These are phyloP conservation scores for Vanrija sp. DNA, from an alignment of 1,284 basidiomycete species.

Conservation along the genomic window DNA sequence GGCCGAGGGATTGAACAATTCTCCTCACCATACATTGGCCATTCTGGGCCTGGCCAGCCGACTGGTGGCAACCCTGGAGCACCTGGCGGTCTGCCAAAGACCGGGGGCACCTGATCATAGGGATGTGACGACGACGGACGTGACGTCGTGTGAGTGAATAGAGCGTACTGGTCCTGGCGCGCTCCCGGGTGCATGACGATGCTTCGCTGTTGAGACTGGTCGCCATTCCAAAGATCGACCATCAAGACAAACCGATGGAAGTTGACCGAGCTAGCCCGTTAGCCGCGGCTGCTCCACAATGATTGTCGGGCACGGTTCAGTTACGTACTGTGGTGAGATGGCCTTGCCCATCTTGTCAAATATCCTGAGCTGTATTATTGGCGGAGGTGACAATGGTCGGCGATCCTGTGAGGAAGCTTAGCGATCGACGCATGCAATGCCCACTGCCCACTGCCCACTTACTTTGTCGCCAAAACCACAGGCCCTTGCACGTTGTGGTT, in stretches of 20 bases:
- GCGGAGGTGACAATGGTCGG: slow-evolving; percentile 80
- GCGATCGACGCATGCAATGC: not conserved
- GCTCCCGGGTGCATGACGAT: slow-evolving; percentile 71
- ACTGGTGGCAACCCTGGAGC: not conserved
- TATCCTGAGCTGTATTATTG: slow-evolving; percentile 55
- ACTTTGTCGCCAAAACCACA: slow-evolving; percentile 95
- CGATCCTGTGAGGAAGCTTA: slow-evolving; percentile 61
- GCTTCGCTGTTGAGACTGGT: slow-evolving; percentile 74
- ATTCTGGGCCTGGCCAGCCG: not conserved
- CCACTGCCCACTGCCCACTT: slow-evolving; percentile 18
- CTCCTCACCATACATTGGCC: slow-evolving; percentile 4
- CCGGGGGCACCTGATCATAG: slow-evolving; percentile 1
- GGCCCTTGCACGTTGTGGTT: slow-evolving; percentile 82
- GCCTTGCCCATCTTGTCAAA: slow-evolving; percentile 56
- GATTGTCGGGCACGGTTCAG: too few species aligned
- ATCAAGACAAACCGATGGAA: slow-evolving; percentile 80
- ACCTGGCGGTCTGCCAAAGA: not conserved
- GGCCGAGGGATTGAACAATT: not conserved
- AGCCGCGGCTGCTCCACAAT: not conserved
- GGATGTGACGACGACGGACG: not conserved
- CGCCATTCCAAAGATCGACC: slow-evolving; percentile 80
- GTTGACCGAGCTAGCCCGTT: slow-evolving; percentile 64
- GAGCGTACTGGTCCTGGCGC: slow-evolving; percentile 15
- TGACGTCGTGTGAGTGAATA: slow-evolving; percentile 13
- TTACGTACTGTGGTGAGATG: slow-evolving; percentile 70